Percentiles rank a stretch among this genome's conserved stretches.
phyloP scores from a whole-genome alignment of 257 asterid genomes.

The Handroanthus guayacan region DNA sequence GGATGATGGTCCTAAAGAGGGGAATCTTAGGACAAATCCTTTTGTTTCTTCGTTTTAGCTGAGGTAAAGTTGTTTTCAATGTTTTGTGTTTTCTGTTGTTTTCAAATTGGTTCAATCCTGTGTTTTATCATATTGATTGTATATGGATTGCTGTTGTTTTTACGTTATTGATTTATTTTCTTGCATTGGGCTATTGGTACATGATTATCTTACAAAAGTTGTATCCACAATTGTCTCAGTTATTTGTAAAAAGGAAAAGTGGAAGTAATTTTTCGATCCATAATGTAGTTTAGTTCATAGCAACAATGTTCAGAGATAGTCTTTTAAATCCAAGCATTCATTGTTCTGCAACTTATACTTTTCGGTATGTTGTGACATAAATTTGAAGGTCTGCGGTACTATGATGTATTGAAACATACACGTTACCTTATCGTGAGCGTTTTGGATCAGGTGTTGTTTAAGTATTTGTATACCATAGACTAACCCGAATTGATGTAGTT shows the following conservation, averaged over 20 bases:
- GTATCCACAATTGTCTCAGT: no score
- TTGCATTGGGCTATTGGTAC: neutral
- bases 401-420: neutral
- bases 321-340: no score
- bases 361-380: no score
- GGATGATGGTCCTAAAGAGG: constrained; percentile 20
- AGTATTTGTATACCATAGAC: constrained; percentile 2
- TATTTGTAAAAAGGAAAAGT: no score
- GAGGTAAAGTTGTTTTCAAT: constrained; percentile 13
- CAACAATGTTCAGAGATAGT: no score
- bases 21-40: constrained; percentile 5
- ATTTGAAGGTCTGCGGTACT: neutral
- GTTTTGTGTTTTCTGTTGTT: neutral
- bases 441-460: neutral
- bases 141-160: neutral
- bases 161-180: neutral
- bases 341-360: no score
- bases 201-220: neutral
- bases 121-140: neutral
- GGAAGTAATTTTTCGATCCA: no score
- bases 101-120: neutral
- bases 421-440: neutral
- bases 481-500: neutral
- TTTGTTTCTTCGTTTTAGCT: constrained; percentile 34
- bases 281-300: no score